phyloP scores from a whole-genome alignment of 805 yeast species.

The Suhomyces faveliae region DNA sequence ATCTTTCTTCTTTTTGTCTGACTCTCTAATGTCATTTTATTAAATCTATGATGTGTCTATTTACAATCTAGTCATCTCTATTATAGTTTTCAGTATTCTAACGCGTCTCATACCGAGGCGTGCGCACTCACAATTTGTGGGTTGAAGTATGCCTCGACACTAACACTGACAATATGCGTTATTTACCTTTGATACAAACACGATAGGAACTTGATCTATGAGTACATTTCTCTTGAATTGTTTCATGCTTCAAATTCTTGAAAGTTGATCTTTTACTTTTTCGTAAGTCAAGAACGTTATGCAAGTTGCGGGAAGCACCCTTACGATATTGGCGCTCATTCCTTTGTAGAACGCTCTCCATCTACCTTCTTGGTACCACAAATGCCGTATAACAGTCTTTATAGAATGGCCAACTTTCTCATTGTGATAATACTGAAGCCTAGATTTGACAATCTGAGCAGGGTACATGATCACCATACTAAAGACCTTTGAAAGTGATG shows the following conservation, averaged over 20 bases:
- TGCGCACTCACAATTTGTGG: background rate
- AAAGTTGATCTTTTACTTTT: slow-evolving; percentile 30
- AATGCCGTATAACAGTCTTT: slow-evolving; percentile 29
- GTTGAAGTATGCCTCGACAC: no score
- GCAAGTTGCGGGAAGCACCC: slow-evolving; percentile 93
- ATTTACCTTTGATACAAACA: background rate
- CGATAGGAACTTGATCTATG: background rate
- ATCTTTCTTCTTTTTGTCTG: background rate
- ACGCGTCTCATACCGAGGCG: background rate
- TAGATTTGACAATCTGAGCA: slow-evolving; percentile 73
- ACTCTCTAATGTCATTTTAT: background rate
- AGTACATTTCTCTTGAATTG: background rate
- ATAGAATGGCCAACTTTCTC: slow-evolving; percentile 16
- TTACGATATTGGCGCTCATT: slow-evolving; percentile 65
- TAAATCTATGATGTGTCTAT: background rate
- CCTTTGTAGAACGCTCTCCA: slow-evolving; percentile 79
- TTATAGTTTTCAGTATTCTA: background rate
- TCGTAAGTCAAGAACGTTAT: slow-evolving; percentile 88
- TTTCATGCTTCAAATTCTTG: background rate
- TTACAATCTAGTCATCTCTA: background rate
- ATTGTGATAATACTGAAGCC: slow-evolving; percentile 53
- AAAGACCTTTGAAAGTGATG: slow-evolving; percentile 65
- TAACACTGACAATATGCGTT: background rate
- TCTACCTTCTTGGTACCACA: slow-evolving; percentile 52
- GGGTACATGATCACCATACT: slow-evolving; percentile 78